phyloP scores from a whole-genome alignment of 108 stramenopile species.

The Aurantiochytrium sp. region DNA sequence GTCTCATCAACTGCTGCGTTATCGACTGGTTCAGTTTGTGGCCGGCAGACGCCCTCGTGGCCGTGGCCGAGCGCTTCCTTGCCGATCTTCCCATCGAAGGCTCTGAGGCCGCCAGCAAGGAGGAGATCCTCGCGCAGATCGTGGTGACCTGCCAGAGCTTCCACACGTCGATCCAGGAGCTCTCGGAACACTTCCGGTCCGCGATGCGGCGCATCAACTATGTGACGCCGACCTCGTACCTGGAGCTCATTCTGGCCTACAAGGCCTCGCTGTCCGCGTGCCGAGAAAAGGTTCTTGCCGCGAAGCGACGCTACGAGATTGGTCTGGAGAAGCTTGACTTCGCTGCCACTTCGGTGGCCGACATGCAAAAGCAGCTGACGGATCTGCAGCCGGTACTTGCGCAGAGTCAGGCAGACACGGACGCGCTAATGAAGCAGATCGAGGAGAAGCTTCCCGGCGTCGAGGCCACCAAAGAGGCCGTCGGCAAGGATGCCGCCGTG shows the following conservation, averaged over 20 bases:
- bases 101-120: background rate
- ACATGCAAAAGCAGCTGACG: conserved; percentile 50
- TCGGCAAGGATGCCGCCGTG: conserved; percentile 48
- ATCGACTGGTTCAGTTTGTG: conserved; percentile 69
- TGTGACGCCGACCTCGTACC: conserved; percentile 66
- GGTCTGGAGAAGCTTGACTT: conserved; percentile 59
- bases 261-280: conserved; percentile 47
- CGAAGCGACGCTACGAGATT: conserved; percentile 45
- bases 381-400: conserved; percentile 55
- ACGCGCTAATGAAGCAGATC: conserved; percentile 56
- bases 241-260: conserved; percentile 63
- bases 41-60: conserved; percentile 61
- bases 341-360: conserved; percentile 48
- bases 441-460: conserved; percentile 59
- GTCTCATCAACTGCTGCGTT: conserved; percentile 66
- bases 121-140: conserved; percentile 41
- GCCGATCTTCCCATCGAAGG: conserved; percentile 42
- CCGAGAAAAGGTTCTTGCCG: conserved; percentile 42
- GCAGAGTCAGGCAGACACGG: conserved; percentile 48
- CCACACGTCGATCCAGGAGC: conserved; percentile 46
- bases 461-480: conserved; percentile 49
- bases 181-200: conserved; percentile 43
- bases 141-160: conserved; percentile 54
- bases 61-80: conserved; percentile 61
- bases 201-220: conserved; percentile 54